A percentile compares a stretch with the other conserved stretches of the same genome.
Conservation (phyloP, 495 filamentous ascomycete genomes). For the Tuber umbilicatum region DNA sequence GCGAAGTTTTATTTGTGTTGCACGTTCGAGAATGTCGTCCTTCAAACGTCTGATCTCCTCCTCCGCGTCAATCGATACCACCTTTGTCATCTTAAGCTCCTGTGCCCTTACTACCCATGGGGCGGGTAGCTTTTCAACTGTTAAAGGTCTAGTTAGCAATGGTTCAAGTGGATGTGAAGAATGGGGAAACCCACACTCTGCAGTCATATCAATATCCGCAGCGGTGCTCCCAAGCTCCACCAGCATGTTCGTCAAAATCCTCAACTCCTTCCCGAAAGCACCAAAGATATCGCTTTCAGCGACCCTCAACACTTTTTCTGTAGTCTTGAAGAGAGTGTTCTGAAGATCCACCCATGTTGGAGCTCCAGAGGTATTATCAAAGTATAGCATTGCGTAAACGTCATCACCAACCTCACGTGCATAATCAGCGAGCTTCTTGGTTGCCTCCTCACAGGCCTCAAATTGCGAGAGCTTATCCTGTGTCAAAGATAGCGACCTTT, state of each 20-base stretch:
- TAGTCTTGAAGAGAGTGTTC: slow-evolving; percentile 54
- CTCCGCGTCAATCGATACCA: slow-evolving; percentile 70
- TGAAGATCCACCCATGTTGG: slow-evolving; percentile 58
- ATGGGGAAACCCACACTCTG: slow-evolving; percentile 53
- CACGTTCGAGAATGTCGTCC: slow-evolving; percentile 62
- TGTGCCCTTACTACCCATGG: slow-evolving; percentile 81
- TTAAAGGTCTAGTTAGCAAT: slow-evolving; percentile 6
- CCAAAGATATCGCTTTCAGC: slow-evolving; percentile 59
- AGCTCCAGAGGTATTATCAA: slow-evolving; percentile 49
- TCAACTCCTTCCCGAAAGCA: slow-evolving; percentile 60
- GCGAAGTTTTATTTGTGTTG: slow-evolving; percentile 56
- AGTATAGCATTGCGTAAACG: slow-evolving; percentile 58
- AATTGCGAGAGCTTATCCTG: slow-evolving; percentile 53
- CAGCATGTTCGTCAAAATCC: slow-evolving; percentile 57
- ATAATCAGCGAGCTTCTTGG: slow-evolving; percentile 61
- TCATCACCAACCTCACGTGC: slow-evolving; percentile 61
- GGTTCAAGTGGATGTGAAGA: background rate
- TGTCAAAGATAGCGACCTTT: slow-evolving; percentile 66
- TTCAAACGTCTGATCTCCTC: slow-evolving; percentile 67
- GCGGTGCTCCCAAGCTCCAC: slow-evolving; percentile 67
- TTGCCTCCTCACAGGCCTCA: slow-evolving; percentile 56
- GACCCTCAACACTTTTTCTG: slow-evolving; percentile 48
- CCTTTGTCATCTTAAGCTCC: slow-evolving; percentile 70
- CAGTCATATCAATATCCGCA: slow-evolving; percentile 66
- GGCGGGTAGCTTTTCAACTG: slow-evolving; percentile 59